Evolutionary conservation across 2,329 filamentous ascomycete species (phyloP).

Genomic region (Penicillium sp.): DNA sequence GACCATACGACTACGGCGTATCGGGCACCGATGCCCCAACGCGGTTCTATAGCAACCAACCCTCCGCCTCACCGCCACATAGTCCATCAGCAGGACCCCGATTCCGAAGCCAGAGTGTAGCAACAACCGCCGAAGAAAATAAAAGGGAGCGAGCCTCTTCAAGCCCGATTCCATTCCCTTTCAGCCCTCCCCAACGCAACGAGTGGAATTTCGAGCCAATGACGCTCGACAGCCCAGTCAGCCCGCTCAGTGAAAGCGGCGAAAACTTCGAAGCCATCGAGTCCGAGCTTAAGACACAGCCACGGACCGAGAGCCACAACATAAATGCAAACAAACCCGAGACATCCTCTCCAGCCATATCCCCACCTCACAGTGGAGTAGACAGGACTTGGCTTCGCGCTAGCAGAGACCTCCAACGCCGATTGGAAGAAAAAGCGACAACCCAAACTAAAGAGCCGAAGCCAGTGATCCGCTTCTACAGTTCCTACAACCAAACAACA

Average conservation of each 20-base stretch:
- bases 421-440: background rate
- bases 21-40: constrained; percentile 1
- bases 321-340: background rate
- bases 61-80: constrained; percentile 9
- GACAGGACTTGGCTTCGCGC: constrained; percentile 16
- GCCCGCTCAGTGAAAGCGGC: constrained; percentile 1
- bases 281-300: background rate
- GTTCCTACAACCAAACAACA: constrained; percentile 6
- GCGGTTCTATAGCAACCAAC: constrained; percentile 18
- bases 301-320: background rate
- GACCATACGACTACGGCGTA: background rate
- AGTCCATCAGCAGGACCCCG: background rate
- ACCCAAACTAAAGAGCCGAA: background rate
- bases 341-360: background rate
- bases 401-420: constrained; percentile 6
- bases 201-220: constrained; percentile 1
- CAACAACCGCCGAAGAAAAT: constrained; percentile 2
- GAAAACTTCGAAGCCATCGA: background rate
- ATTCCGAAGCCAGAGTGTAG: constrained; percentile 10
- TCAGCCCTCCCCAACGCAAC: constrained; percentile 17
- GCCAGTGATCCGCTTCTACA: constrained; percentile 20
- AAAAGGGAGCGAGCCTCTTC: constrained; percentile 9
- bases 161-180: constrained; percentile 17
- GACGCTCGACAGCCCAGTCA: background rate
- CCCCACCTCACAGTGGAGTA: constrained; percentile 7